These are phyloP conservation scores for Phialophora tarda DNA, from an alignment of 2,329 filamentous ascomycete species.

Conservation along the genomic window DNA sequence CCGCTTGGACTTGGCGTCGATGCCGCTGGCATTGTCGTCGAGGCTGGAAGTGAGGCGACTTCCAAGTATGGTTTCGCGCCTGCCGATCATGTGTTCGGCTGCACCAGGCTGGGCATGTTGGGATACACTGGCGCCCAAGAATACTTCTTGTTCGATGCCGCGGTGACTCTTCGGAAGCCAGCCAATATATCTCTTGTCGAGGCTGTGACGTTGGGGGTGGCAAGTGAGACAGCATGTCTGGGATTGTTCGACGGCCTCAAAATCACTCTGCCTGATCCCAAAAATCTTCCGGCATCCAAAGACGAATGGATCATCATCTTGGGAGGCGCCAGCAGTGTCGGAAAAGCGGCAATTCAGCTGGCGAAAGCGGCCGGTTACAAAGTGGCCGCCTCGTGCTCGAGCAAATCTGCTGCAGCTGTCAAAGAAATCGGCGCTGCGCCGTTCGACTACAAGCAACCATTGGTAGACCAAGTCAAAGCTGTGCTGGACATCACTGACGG, in stretches of 20 bases:
- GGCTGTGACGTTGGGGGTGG: conserved; percentile 43
- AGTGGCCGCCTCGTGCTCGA: conserved; percentile 44
- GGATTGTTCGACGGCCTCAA: conserved; percentile 39
- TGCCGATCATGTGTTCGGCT: conserved; percentile 44
- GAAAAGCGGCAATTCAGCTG: conserved; percentile 44
- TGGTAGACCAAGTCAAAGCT: conserved; percentile 41
- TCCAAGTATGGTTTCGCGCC: conserved; percentile 40
- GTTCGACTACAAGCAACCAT: conserved; percentile 44
- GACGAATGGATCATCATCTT: conserved; percentile 45
- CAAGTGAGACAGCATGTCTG: conserved; percentile 40
- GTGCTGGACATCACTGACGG: conserved; percentile 41
- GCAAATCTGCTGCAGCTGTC: conserved; percentile 41
- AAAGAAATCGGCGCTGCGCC: conserved; percentile 42
- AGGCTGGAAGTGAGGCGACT: conserved; percentile 42
- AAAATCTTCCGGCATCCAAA: conserved; percentile 29
- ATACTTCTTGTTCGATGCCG: conserved; percentile 45
- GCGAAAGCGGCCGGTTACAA: conserved; percentile 43
- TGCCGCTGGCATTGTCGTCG: conserved; percentile 42
- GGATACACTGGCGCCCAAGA: conserved; percentile 42
- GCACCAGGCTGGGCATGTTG: conserved; percentile 41
- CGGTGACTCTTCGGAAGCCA: conserved; percentile 43
- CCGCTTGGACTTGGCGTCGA: conserved; percentile 44
- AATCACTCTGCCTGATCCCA: conserved; percentile 37
- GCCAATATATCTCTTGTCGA: conserved; percentile 41
- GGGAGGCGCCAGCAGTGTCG: conserved; percentile 44